Evolutionary conservation across 2,329 filamentous ascomycete genomes (phyloP).

Genomic region (Fusarium vanettenii): DNA sequence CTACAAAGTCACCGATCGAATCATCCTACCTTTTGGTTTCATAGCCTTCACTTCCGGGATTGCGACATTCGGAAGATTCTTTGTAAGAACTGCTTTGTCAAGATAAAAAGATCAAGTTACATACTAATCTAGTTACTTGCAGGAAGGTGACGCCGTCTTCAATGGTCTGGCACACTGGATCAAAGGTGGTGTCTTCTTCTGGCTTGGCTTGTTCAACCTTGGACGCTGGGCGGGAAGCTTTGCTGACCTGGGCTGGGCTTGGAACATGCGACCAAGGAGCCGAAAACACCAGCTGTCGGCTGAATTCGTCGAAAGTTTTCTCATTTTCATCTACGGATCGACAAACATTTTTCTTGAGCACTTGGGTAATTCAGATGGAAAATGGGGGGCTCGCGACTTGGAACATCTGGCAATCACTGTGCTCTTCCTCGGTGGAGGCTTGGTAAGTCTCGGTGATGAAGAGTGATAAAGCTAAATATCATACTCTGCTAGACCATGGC

Average conservation of each 20-base stretch:
- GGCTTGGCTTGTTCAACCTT: conserved; percentile 88
- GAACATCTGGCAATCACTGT: background rate
- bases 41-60: background rate
- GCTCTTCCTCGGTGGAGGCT: background rate
- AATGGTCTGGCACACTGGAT: conserved; percentile 84
- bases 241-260: conserved; percentile 90
- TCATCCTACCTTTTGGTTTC: background rate
- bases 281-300: conserved; percentile 53
- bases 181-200: conserved; percentile 94
- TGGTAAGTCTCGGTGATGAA: background rate
- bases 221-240: conserved; percentile 92
- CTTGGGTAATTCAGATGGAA: background rate
- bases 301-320: background rate
- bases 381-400: background rate
- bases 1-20: background rate
- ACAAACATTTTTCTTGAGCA: background rate
- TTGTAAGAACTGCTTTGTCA: background rate
- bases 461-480: background rate
- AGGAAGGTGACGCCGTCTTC: background rate
- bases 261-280: conserved; percentile 80
- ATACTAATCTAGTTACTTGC: background rate
- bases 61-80: background rate
- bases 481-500: background rate
- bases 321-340: background rate
- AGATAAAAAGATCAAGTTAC: background rate